phyloP scores from a whole-genome alignment of 768 basidiomycete species.

The Hydnomerulius pinastri region DNA sequence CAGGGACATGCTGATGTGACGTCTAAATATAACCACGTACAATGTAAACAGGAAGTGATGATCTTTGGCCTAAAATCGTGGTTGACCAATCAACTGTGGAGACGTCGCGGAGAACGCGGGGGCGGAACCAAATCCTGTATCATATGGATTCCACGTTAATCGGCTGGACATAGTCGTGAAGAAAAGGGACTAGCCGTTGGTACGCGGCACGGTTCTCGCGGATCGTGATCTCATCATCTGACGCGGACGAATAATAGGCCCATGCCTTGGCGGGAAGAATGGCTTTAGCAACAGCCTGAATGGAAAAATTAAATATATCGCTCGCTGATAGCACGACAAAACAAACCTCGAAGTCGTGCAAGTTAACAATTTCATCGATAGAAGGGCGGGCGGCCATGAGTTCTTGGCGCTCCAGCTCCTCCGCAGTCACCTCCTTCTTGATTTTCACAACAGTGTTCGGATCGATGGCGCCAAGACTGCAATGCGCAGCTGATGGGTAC shows the following conservation, averaged over 20 bases:
- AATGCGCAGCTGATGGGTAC: not conserved
- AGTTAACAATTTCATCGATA: slow-evolving; percentile 73
- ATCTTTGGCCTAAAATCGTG: slow-evolving; percentile 68
- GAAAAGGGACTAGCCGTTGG: slow-evolving; percentile 55
- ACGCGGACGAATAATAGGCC: slow-evolving; percentile 90
- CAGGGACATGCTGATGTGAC: not conserved
- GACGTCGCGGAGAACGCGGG: slow-evolving; percentile 80
- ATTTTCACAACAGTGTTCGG: slow-evolving; percentile 62
- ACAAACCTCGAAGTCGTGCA: slow-evolving; percentile 88
- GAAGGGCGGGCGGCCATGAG: slow-evolving; percentile 64
- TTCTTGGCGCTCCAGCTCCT: slow-evolving; percentile 66
- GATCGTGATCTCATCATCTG: slow-evolving; percentile 87
- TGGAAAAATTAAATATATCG: not conserved
- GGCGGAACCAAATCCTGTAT: slow-evolving; percentile 79
- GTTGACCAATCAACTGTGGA: slow-evolving; percentile 78
- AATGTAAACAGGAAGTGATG: slow-evolving; percentile 78
- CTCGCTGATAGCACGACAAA: slow-evolving; percentile 7
- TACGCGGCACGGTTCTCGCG: slow-evolving; percentile 87
- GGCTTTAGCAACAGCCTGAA: slow-evolving; percentile 72
- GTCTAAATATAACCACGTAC: slow-evolving; percentile 35
- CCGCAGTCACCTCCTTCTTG: slow-evolving; percentile 61
- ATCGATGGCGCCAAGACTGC: slow-evolving; percentile 68
- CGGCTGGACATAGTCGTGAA: not conserved
- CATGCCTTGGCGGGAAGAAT: slow-evolving; percentile 83
- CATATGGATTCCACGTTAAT: not conserved